These are phyloP conservation scores for Fusarium subtropicale DNA, from an alignment of 2,329 filamentous ascomycete species.

Conservation along the genomic window DNA sequence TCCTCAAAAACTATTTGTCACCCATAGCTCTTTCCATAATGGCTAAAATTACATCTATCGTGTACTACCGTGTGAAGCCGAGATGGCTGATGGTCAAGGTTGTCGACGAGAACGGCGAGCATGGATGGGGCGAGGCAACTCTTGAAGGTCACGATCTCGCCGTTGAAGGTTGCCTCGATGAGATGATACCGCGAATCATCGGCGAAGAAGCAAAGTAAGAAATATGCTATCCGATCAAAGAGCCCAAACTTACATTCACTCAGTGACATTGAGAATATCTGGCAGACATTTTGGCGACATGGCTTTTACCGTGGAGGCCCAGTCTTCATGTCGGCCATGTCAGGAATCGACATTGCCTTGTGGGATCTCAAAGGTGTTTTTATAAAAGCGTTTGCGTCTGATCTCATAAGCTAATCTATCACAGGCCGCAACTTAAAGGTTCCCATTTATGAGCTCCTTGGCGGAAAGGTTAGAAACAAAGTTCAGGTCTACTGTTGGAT, in stretches of 20 bases:
- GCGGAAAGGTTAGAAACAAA: constrained; percentile 77
- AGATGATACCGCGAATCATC: constrained; percentile 69
- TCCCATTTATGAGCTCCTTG: constrained; percentile 78
- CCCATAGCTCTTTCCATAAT: constrained; percentile 24
- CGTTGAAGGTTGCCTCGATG: constrained; percentile 79
- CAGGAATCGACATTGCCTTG: constrained; percentile 81
- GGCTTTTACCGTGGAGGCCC: constrained; percentile 83
- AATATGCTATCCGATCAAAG: accelerated
- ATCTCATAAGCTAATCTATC: constrained; percentile 12
- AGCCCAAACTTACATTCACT: accelerated
- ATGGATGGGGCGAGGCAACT: constrained; percentile 80
- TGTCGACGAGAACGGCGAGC: constrained; percentile 71
- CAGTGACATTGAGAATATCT: constrained; percentile 83
- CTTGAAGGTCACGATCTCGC: constrained; percentile 79
- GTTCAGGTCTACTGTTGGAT: constrained; percentile 83
- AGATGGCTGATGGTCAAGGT: constrained; percentile 85
- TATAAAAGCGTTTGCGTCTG: accelerated
- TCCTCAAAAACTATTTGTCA: background rate
- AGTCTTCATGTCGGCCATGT: constrained; percentile 82
- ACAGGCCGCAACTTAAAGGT: constrained; percentile 64
- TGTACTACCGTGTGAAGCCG: constrained; percentile 80
- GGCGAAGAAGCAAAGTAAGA: constrained; percentile 77
- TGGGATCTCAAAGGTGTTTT: constrained; percentile 76
- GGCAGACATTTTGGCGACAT: constrained; percentile 77
- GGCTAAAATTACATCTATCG: constrained; percentile 60